phyloP scores from a whole-genome alignment of 306 rosid species.

The Cucurbita maxima region DNA sequence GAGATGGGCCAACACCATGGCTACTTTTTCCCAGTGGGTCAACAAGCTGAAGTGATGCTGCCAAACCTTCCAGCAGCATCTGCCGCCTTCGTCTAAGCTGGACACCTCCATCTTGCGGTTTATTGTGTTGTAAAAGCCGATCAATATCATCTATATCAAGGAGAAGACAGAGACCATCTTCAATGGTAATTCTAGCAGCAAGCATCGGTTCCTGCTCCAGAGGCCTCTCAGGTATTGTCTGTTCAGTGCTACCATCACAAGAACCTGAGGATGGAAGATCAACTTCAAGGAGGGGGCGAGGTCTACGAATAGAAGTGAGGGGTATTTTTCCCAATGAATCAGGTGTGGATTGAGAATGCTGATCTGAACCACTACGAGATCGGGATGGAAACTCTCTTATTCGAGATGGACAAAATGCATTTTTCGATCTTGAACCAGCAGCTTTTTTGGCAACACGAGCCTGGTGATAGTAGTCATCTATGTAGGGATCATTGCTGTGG shows the following conservation, averaged over 20 bases:
- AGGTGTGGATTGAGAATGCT: slow-evolving; percentile 89
- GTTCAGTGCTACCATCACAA: slow-evolving; percentile 41
- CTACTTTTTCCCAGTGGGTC: slow-evolving; percentile 78
- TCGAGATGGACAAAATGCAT: slow-evolving; percentile 71
- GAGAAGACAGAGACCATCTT: slow-evolving; percentile 90
- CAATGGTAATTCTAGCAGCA: slow-evolving; percentile 79
- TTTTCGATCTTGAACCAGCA: slow-evolving; percentile 57
- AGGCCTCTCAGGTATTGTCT: slow-evolving; percentile 66
- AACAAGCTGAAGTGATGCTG: slow-evolving; percentile 74
- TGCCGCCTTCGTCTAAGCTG: slow-evolving; percentile 58
- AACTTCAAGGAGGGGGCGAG: slow-evolving; percentile 97
- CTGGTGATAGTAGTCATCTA: slow-evolving; percentile 94
- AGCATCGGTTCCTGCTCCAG: slow-evolving; percentile 96
- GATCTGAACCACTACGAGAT: slow-evolving; percentile 66
- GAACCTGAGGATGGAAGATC: slow-evolving; percentile 63
- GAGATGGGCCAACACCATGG: slow-evolving; percentile 46
- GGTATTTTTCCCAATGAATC: slow-evolving; percentile 97
- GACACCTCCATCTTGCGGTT: slow-evolving; percentile 63
- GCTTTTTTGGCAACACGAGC: slow-evolving; percentile 75
- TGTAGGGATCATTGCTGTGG: slow-evolving; percentile 92
- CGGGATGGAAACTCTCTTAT: slow-evolving; percentile 72
- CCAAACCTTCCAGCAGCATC: slow-evolving; percentile 63
- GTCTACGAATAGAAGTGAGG: slow-evolving; percentile 89
- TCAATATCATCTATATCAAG: slow-evolving; percentile 95
- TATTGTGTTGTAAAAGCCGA: slow-evolving; percentile 72